Evolutionary conservation across 2,329 filamentous ascomycete genomes (phyloP).

Genomic region (Pestalotiopsis sp.): DNA sequence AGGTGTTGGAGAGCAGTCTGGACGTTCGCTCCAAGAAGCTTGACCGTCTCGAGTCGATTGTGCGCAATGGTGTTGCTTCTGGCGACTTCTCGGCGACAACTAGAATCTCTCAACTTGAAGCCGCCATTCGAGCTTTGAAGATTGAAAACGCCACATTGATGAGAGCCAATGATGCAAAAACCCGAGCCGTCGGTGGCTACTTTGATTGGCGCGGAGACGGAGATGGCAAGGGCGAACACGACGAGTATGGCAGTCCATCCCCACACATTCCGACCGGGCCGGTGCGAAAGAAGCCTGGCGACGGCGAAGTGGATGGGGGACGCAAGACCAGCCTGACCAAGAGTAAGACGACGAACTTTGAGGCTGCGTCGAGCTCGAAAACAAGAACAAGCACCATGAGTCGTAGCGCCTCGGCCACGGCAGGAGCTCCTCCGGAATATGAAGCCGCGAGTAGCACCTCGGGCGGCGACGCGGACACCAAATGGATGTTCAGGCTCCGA

Average conservation of each 20-base stretch:
- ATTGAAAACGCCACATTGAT: conserved; percentile 70
- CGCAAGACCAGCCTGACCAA: conserved; percentile 29
- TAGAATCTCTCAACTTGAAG: conserved; percentile 56
- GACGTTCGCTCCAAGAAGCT: conserved; percentile 81
- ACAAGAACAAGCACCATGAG: conserved; percentile 25
- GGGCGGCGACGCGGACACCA: conserved; percentile 54
- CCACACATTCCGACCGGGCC: conserved; percentile 57
- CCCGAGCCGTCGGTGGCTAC: conserved; percentile 32
- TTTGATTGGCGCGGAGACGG: conserved; percentile 38
- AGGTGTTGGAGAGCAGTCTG: conserved; percentile 77
- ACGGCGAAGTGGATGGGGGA: not conserved
- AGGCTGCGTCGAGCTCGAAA: conserved; percentile 24
- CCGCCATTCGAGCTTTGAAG: conserved; percentile 63
- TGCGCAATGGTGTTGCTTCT: conserved; percentile 63
- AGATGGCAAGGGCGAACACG: conserved; percentile 33
- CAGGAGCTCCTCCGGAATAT: not conserved
- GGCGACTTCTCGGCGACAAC: conserved; percentile 44
- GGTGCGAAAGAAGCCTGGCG: conserved; percentile 14
- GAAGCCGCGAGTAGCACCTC: not conserved
- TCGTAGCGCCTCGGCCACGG: conserved; percentile 24
- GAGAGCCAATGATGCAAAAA: conserved; percentile 60
- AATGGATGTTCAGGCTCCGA: conserved; percentile 81
- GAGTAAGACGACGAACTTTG: conserved; percentile 38
- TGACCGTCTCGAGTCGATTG: conserved; percentile 79
- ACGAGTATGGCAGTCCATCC: conserved; percentile 47